These are phyloP conservation scores for Lachancea fermentati DNA, from an alignment of 805 yeast genomes.

Conservation along the genomic window DNA sequence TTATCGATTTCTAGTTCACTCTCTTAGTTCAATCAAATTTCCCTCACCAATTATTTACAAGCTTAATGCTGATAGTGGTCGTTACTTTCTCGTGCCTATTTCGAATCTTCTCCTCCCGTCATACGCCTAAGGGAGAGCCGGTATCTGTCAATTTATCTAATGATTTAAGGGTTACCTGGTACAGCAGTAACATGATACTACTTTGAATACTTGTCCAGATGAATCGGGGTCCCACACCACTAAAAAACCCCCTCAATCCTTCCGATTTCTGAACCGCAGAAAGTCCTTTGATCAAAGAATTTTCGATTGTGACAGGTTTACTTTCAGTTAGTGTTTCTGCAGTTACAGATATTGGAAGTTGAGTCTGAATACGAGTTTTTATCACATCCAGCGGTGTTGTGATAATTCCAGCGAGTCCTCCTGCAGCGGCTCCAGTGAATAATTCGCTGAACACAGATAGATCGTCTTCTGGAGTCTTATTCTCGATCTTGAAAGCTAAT, in stretches of 20 bases:
- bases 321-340: slow-evolving; percentile 1
- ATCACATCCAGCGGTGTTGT: slow-evolving; percentile 92
- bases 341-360: slow-evolving; percentile 37
- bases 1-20: no score
- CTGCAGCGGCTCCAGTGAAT: slow-evolving; percentile 90
- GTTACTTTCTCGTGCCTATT: no score
- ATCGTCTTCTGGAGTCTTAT: slow-evolving; percentile 35
- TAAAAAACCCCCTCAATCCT: slow-evolving; percentile 74
- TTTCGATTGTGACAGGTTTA: slow-evolving; percentile 14
- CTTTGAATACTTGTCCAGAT: slow-evolving; percentile 97
- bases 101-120: no score
- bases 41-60: no score
- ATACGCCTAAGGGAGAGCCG: no score
- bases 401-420: slow-evolving; percentile 82
- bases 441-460: slow-evolving; percentile 60
- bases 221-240: slow-evolving; percentile 95
- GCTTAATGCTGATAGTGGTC: no score
- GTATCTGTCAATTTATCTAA: slow-evolving; percentile 19
- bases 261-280: slow-evolving; percentile 58
- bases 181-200: slow-evolving; percentile 84
- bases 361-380: slow-evolving; percentile 90
- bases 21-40: no score
- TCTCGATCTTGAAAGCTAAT: slow-evolving; percentile 43
- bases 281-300: slow-evolving; percentile 49
- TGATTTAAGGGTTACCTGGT: slow-evolving; percentile 66